phyloP scores from a whole-genome alignment of 164 flowering plant genomes.

The Amborella trichopoda region DNA sequence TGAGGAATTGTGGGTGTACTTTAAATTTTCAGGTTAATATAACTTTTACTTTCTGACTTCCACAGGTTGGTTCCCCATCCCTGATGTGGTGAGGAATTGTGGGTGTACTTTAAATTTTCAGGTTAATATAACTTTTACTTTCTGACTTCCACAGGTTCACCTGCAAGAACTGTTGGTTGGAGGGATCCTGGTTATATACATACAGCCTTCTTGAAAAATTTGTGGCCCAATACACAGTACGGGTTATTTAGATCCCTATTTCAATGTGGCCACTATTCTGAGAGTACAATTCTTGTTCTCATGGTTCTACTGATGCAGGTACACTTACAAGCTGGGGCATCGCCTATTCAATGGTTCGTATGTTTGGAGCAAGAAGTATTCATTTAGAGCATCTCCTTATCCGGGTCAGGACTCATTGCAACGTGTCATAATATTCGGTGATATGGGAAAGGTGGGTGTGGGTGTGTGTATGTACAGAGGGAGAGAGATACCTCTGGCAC shows the following conservation, averaged over 20 bases:
- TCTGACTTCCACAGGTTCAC: conserved; percentile 66
- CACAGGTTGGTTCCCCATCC: no score
- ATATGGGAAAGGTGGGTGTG: conserved; percentile 49
- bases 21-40: no score
- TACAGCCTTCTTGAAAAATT: conserved; percentile 63
- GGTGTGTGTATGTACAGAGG: no score
- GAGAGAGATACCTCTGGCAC: no score
- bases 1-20: no score
- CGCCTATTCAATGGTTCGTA: conserved; percentile 20
- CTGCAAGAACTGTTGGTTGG: conserved; percentile 95
- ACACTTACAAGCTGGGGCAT: conserved; percentile 36
- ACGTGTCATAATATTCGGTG: conserved; percentile 38
- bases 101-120: no score
- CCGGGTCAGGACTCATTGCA: conserved; percentile 42
- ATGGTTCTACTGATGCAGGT: conserved; percentile 18
- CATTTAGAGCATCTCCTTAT: conserved; percentile 32
- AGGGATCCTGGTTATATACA: conserved; percentile 96
- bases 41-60: no score
- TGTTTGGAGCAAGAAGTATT: conserved; percentile 24
- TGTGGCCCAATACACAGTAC: conserved; percentile 74
- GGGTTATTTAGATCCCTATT: background rate
- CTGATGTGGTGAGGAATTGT: no score
- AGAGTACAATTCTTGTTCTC: background rate
- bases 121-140: no score
- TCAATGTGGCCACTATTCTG: background rate